Conservation (phyloP, 352 stramenopile genomes). For the Globisporangium mamillatum region DNA sequence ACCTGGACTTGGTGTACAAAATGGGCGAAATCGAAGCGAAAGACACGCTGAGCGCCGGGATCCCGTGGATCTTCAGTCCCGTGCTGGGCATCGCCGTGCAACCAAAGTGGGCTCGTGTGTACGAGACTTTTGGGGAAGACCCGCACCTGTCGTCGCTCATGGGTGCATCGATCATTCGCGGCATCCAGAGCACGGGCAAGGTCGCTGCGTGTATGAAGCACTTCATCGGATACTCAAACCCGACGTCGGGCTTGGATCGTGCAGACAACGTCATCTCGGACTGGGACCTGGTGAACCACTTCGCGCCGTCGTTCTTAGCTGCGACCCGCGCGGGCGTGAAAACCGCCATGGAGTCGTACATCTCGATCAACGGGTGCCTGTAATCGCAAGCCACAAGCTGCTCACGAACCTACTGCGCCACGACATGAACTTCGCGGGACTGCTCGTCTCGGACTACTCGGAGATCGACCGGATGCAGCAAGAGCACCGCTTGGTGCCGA, state of each 20-base stretch:
- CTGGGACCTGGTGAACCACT: constrained; percentile 73
- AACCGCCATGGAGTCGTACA: constrained; percentile 91
- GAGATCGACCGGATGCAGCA: constrained; percentile 88
- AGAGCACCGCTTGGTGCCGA: constrained; percentile 77
- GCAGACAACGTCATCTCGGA: constrained; percentile 66
- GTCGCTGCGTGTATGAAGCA: constrained; percentile 88
- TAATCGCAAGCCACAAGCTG: constrained; percentile 81
- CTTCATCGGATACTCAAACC: constrained; percentile 84
- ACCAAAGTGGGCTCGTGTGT: constrained; percentile 88
- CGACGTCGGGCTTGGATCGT: constrained; percentile 61
- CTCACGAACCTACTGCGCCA: constrained; percentile 77
- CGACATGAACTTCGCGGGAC: constrained; percentile 86
- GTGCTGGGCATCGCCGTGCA: constrained; percentile 81
- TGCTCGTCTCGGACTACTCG: constrained; percentile 91
- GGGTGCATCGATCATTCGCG: constrained; percentile 64
- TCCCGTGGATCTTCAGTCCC: constrained; percentile 91
- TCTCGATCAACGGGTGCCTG: constrained; percentile 86
- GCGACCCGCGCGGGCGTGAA: constrained; percentile 66
- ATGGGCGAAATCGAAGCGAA: constrained; percentile 77
- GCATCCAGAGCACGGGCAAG: constrained; percentile 68
- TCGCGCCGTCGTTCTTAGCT: constrained; percentile 70
- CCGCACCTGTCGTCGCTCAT: constrained; percentile 71
- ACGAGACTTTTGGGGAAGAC: constrained; percentile 93
- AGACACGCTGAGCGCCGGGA: constrained; percentile 85
- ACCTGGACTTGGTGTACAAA: constrained; percentile 59